Evolutionary conservation across 108 stramenopile species (phyloP), one percentile per base, ranked within the genome.

Genomic region (Fragilariopsis cylindrus): DNA sequence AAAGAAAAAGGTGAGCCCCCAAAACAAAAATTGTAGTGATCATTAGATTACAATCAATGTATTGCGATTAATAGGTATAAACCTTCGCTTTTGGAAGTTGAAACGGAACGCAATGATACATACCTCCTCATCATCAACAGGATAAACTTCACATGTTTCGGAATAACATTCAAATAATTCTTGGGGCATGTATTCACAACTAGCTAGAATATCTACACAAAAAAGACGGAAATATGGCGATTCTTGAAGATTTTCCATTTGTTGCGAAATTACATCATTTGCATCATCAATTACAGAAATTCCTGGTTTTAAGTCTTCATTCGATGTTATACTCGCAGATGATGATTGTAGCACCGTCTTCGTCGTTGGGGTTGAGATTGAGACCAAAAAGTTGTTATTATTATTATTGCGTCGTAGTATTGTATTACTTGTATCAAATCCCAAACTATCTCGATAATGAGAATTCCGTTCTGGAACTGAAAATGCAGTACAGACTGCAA

Each of bases 111-210:
- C 30, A 1, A 30, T 30, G 30, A 30, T 30, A 64, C 85, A 53
- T 81, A 89, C 90, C 72, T 89, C 82, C 9, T 87, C 92, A 67
- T 96, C 95, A 57, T 94, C 95, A 16, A 92, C 88, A 9, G 95
- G 95, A 71, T 92, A 93, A 42, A 96, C 89, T 71, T 96, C 95
- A 72, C 95, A 96, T n/a, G 84, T 87, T 70, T 92, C 89, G 3
- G 79, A 85, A 84, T 92, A 93, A 64, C 95, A 96, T 67, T 96
- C 95, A 54, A 87, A 87, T 6, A 96, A 77, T 53, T 94, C 92
- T 71, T 96, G 92, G 48, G 92, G 92, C 57, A 96, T 77, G 83
- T 94, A 96, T 71, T 94, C 93, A 81, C 96, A 97, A 30, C 85
- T 88, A 0, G 89, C 93, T 8, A 97, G 82, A 80, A 97, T 93